Evolutionary conservation across 1,284 basidiomycete genomes (phyloP).

Genomic region (Xerocomus alliaceus): DNA sequence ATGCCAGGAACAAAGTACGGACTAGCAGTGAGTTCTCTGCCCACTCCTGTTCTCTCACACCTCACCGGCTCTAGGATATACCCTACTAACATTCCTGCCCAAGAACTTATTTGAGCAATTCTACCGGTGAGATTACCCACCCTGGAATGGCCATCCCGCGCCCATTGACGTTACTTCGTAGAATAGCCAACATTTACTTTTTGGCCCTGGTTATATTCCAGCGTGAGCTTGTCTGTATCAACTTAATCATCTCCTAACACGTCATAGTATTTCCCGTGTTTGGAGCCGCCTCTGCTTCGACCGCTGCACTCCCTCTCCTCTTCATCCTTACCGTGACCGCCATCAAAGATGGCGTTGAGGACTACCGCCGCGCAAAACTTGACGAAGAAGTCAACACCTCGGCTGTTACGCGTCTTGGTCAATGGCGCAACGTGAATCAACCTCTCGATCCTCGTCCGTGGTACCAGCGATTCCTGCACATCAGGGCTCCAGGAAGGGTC

Average conservation of each 20-base stretch:
- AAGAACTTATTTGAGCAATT: constrained; percentile 95
- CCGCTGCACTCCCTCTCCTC: constrained; percentile 86
- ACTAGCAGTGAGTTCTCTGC: constrained; percentile 77
- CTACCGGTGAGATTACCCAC: constrained; percentile 60
- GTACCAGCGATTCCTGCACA: constrained; percentile 73
- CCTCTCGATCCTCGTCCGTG: constrained; percentile 78
- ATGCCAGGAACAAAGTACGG: constrained; percentile 92
- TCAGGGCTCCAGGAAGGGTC: constrained; percentile 75
- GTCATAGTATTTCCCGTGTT: constrained; percentile 84
- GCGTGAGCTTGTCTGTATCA: constrained; percentile 49
- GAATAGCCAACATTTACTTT: constrained; percentile 94
- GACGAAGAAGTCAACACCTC: constrained; percentile 95
- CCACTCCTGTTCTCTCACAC: background rate
- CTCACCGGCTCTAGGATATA: constrained; percentile 70
- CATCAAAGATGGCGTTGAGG: constrained; percentile 94
- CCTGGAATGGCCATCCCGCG: too few species aligned
- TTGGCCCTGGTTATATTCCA: constrained; percentile 84
- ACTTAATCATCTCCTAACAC: constrained; percentile 9
- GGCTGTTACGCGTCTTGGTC: constrained; percentile 83
- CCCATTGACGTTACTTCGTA: constrained; percentile 34
- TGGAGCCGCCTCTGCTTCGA: constrained; percentile 84
- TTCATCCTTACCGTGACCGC: constrained; percentile 91
- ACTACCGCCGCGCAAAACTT: constrained; percentile 84
- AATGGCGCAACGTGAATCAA: constrained; percentile 91
- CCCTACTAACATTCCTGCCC: constrained; percentile 89